Evolutionary conservation across 163 green algal species (phyloP).

Genomic region (Volvox carteri): DNA sequence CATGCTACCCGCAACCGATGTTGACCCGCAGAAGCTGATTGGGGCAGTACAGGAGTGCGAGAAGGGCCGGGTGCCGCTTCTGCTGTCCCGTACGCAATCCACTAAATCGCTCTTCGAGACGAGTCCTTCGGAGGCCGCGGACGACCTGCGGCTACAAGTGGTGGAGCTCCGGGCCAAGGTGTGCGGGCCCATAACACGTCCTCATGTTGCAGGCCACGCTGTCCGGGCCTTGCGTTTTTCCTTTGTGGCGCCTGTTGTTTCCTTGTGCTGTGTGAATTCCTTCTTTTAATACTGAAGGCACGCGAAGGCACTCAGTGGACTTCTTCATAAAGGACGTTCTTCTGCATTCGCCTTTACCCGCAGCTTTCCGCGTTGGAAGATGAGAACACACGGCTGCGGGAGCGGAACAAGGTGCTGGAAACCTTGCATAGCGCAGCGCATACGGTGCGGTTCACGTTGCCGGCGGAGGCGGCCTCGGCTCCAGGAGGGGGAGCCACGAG

Average conservation of each 20-base stretch:
- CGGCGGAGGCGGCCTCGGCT: background rate
- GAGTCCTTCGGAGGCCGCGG: background rate
- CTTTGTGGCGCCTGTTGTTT: no score
- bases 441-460: slow-evolving; percentile 26
- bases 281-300: no score
- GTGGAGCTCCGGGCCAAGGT: background rate
- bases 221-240: background rate
- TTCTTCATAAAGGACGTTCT: no score
- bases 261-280: no score
- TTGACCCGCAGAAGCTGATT: slow-evolving; percentile 67
- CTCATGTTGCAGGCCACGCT: background rate
- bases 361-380: slow-evolving; percentile 64
- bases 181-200: background rate
- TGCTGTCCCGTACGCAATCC: slow-evolving; percentile 53
- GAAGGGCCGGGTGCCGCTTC: slow-evolving; percentile 64
- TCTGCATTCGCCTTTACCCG: background rate
- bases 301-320: no score
- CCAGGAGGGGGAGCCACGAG: background rate
- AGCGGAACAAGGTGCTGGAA: slow-evolving; percentile 65
- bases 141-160: slow-evolving; percentile 35
- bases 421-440: background rate
- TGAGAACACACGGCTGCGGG: slow-evolving; percentile 73
- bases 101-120: slow-evolving; percentile 45
- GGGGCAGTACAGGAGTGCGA: slow-evolving; percentile 76
- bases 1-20: background rate